Base-by-base conservation (phyloP, 2,329 filamentous ascomycete genomes). In the Aspergillus ochraceus region DNA sequence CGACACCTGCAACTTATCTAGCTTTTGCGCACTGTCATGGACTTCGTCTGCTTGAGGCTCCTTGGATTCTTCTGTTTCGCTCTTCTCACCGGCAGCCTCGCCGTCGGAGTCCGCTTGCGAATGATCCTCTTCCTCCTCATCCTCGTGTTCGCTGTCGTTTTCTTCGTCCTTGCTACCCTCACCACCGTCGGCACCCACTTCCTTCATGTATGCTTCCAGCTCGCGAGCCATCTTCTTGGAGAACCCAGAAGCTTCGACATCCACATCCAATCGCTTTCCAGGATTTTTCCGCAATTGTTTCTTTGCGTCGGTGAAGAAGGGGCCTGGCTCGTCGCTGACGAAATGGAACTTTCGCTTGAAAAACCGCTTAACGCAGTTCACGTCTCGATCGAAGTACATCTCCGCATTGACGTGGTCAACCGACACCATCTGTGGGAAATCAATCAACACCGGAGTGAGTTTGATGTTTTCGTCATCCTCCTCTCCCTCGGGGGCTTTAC, bases 361-460 rank as follows among this genome's bases (percentile, higher is more conserved):
- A 76, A 96, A 99, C 32, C 90, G 87, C 79, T 97, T 98, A 70
- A 99, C 89, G 76, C 96, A 99, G 64, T 91, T 88, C 14, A 99
- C 93, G 69, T 99, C 95, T 64, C 95, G 88, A 73, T 98, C 91
- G 75, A 99, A 99, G 77, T 99, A 98, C 86, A 93, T 96, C 72
- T 97, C 90, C 19, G 95, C 96, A 71, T 99, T 97, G 39, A 83
- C 78, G 72, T 99, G 95, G 67, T 97, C 92, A 74, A 97, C 92
- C 1, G 94, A 98, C 2, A 99, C 87, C 90, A 97, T 98, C 74
- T 99, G 95, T 0, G 95, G 95, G 72, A 99, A 99, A 79, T 99
- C 96, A 69, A 99, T 99, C 50, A 99, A 80, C 56, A 97, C 86
- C 0, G 95, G 95, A 6, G 86, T 87, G 26, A 96, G 80, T 36